Evolutionary conservation across 2,329 filamentous ascomycete genomes (phyloP).

Genomic region (Neonectria faginata): DNA sequence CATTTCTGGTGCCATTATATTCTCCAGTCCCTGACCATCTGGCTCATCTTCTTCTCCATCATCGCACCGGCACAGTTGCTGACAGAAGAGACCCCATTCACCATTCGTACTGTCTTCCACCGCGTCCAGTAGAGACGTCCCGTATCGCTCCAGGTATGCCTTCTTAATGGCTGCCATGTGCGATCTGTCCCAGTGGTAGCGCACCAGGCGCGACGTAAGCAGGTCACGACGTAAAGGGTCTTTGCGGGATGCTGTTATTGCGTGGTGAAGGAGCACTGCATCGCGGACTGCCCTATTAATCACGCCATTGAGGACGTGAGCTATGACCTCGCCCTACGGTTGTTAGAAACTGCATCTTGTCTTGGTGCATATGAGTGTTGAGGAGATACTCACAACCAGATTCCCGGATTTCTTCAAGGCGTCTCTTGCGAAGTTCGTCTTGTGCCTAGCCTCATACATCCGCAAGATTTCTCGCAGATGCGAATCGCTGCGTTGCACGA

Average conservation of each 20-base stretch:
- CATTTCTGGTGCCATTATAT: background rate
- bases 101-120: constrained; percentile 81
- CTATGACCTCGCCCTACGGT: constrained; percentile 86
- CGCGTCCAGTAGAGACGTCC: constrained; percentile 78
- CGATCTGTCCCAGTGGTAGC: constrained; percentile 90
- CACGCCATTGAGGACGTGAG: constrained; percentile 94
- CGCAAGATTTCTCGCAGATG: constrained; percentile 85
- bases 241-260: constrained; percentile 78
- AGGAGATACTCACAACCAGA: constrained; percentile 80
- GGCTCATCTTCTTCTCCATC: background rate
- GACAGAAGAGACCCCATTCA: constrained; percentile 82
- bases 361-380: constrained; percentile 9
- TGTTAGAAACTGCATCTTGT: background rate
- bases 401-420: constrained; percentile 91
- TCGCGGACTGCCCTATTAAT: constrained; percentile 96
- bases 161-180: constrained; percentile 84
- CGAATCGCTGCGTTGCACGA: constrained; percentile 81
- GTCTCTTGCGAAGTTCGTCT: constrained; percentile 86
- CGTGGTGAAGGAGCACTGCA: constrained; percentile 90
- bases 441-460: constrained; percentile 78
- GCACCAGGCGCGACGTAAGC: constrained; percentile 86
- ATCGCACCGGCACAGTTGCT: constrained; percentile 66
- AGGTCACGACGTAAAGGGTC: constrained; percentile 84
- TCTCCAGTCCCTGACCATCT: background rate
- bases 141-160: constrained; percentile 84